A percentile compares a stretch with the other conserved stretches of the same genome.
phyloP scores from a whole-genome alignment of 305 asterid genomes.

The Solanum hybrid region DNA sequence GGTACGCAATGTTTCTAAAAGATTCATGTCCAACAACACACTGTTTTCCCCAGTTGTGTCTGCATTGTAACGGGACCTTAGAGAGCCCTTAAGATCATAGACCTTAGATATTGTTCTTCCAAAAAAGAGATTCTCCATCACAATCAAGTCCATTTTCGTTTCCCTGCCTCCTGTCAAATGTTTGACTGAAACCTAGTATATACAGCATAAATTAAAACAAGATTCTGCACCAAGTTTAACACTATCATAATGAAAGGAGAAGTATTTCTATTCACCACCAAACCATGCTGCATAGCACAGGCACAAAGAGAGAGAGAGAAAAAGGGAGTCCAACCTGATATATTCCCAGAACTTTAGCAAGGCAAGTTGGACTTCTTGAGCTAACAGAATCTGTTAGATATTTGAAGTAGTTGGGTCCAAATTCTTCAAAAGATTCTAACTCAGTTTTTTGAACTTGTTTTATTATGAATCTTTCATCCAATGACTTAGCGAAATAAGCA shows the following conservation, averaged over 20 bases:
- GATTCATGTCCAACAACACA: conserved; percentile 75
- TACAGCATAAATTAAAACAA: conserved; percentile 5
- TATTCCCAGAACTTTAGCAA: conserved; percentile 84
- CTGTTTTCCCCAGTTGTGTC: conserved; percentile 56
- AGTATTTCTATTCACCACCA: neutral
- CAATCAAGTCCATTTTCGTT: conserved; percentile 89
- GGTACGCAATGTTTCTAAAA: conserved; percentile 71
- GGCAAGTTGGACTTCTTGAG: conserved; percentile 90
- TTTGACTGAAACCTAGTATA: conserved; percentile 51
- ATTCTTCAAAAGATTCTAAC: conserved; percentile 80
- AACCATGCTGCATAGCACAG: neutral
- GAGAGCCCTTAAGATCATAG: conserved; percentile 91
- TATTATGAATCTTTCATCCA: conserved; percentile 83
- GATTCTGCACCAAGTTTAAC: neutral
- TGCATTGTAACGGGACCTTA: conserved; percentile 76
- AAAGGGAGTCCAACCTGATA: conserved; percentile 55
- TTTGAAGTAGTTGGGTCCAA: conserved; percentile 66
- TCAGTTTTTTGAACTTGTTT: conserved; percentile 91
- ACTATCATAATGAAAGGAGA: neutral
- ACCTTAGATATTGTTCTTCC: conserved; percentile 56
- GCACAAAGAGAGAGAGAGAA: neutral
- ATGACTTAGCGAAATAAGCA: conserved; percentile 80
- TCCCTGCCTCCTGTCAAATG: conserved; percentile 70
- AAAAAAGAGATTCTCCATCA: conserved; percentile 95
- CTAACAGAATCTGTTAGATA: conserved; percentile 57